Evolutionary conservation across 2,329 filamentous ascomycete genomes (phyloP), one percentile per base, ranked within the genome.

Genomic region (Acrodontium crateriforme): DNA sequence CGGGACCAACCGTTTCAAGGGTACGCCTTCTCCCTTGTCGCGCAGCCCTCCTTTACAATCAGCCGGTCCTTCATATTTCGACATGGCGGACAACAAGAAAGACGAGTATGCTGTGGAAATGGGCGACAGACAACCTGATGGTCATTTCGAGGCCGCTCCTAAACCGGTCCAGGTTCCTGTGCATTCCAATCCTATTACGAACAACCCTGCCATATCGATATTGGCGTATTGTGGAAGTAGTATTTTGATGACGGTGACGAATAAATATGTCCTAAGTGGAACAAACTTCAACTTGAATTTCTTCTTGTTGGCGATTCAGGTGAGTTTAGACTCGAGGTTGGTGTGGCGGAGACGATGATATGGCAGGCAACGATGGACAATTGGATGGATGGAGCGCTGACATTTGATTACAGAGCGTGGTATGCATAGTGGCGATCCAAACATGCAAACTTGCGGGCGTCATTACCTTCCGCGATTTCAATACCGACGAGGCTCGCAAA

Each of bases 201-300:
- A 84, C 59, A 89, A 74, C 56, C 81, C 84, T 10, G 63, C 71
- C 24, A 54, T 89, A 25, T 84, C 87, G 13, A 80, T 98, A 45
- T 52, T 92, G 40, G 74, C 81, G 26, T 98, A 98, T 65, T 98
- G 89, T 58, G 65, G 79, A 47, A 82, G 87, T 29, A 94, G 85
- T n/a, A 98, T 98, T 52, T 71, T 87, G 56, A 98, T 98, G 89
- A 98, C 89, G 6, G 81, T 94, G n/a, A 89, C 91, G 56, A 98
- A 98, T 64, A 98, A 98, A 67, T 98, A 91, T 56, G 85, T 94
- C 38, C 73, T 98, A 25, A 94, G 83, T 6, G 89, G 89, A 35
- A 68, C 70, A 28, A 71, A 78, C 42, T 98, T 91, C 71, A 98
- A 98, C 60, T 62, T 98, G 47, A 93, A 92, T 60, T 93, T 95